phyloP scores from a whole-genome alignment of 192 early-diverging fungal genomes.

The Physocladia obscura region DNA sequence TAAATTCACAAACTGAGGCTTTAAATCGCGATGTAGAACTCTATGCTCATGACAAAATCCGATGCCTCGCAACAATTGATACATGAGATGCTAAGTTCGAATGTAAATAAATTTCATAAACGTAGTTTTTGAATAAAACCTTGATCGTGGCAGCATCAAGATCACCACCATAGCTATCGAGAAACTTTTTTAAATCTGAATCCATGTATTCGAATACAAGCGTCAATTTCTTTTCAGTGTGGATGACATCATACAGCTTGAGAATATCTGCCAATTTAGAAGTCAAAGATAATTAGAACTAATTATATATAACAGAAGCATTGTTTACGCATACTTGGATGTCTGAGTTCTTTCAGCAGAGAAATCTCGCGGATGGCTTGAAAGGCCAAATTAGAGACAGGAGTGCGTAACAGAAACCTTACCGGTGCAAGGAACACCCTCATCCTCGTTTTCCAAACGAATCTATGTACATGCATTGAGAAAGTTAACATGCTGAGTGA shows the following conservation, averaged over 20 bases:
- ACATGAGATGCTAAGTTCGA: slow-evolving; percentile 80
- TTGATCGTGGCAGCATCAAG: slow-evolving; percentile 68
- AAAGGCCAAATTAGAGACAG: background rate
- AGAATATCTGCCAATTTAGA: slow-evolving; percentile 47
- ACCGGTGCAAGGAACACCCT: slow-evolving; percentile 54
- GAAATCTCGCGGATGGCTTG: slow-evolving; percentile 77
- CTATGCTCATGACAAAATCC: slow-evolving; percentile 97
- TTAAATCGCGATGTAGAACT: slow-evolving; percentile 85
- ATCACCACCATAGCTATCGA: slow-evolving; percentile 70
- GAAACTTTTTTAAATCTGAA: slow-evolving; percentile 97
- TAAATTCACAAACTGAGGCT: slow-evolving; percentile 43
- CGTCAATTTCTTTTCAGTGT: slow-evolving; percentile 97
- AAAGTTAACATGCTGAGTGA: too few relatives aligned
- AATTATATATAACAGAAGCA: background rate
- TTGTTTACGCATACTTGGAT: slow-evolving; percentile 52
- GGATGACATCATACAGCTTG: slow-evolving; percentile 92
- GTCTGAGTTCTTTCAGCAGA: slow-evolving; percentile 77
- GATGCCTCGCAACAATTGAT: slow-evolving; percentile 93
- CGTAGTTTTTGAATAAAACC: slow-evolving; percentile 42
- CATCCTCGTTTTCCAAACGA: slow-evolving; percentile 54
- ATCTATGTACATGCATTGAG: too few relatives aligned
- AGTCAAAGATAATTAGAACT: too few relatives aligned
- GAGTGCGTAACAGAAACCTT: too few relatives aligned
- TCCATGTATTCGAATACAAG: slow-evolving; percentile 99
- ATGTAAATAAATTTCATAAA: slow-evolving; percentile 3